Evolutionary conservation across 257 asterid genomes (phyloP).

Genomic region (Penstemon barbatus): DNA sequence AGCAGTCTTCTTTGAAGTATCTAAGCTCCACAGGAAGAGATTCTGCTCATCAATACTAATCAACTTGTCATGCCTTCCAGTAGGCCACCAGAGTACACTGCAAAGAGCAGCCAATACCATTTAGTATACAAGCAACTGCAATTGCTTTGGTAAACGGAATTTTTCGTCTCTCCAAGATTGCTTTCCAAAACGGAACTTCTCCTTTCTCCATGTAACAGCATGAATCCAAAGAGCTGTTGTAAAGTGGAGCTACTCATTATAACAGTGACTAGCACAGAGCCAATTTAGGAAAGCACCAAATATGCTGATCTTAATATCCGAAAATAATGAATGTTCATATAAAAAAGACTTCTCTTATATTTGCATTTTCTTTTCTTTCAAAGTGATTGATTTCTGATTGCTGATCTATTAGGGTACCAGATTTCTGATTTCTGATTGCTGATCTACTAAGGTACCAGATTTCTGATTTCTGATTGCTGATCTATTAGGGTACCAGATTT

Average conservation of each 20-base stretch:
- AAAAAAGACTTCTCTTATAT: not conserved
- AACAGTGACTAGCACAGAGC: not conserved
- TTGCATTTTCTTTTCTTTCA: not conserved
- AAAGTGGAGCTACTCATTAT: conserved; percentile 16
- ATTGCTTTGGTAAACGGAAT: conserved; percentile 13
- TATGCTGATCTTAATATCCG: not conserved
- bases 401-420: conserved; percentile 3
- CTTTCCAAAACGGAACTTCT: conserved; percentile 3
- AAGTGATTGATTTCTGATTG: not conserved
- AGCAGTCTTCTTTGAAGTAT: conserved; percentile 84
- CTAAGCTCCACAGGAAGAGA: conserved; percentile 83
- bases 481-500: conserved; percentile 8
- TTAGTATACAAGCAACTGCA: conserved; percentile 26
- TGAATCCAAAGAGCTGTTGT: not conserved
- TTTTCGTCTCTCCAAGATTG: not conserved
- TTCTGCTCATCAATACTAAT: conserved; percentile 87
- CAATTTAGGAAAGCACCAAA: conserved; percentile 12
- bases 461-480: not conserved
- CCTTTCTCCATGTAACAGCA: not conserved
- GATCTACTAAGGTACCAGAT: too few species aligned
- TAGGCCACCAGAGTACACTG: conserved; percentile 97
- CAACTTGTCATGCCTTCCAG: conserved; percentile 94
- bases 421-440: not conserved
- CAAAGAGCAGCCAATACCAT: conserved; percentile 34
- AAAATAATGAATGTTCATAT: not conserved